phyloP scores from a whole-genome alignment of 2,329 filamentous ascomycete species.

The Pseudocercospora eumusae region DNA sequence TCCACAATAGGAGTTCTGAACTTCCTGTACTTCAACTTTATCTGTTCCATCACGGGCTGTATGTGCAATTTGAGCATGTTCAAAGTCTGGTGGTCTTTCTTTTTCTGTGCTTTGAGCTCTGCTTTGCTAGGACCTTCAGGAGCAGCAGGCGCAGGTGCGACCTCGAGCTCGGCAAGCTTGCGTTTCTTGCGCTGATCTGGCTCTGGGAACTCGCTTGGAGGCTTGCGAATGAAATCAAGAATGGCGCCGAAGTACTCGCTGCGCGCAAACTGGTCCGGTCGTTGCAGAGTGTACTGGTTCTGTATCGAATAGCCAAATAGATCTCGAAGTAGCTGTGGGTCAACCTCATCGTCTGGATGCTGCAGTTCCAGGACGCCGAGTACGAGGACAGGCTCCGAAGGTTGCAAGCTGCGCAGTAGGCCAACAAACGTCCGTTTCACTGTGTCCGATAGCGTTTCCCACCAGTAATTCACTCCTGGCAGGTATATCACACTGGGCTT shows the following conservation, averaged over 20 bases:
- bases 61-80: conserved; percentile 86
- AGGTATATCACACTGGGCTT: conserved; percentile 97
- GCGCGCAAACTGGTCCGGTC: conserved; percentile 65
- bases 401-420: conserved; percentile 77
- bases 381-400: conserved; percentile 85
- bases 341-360: conserved; percentile 52
- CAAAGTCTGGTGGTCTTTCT: conserved; percentile 77
- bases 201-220: conserved; percentile 83
- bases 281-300: conserved; percentile 70
- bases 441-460: conserved; percentile 63
- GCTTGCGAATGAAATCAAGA: conserved; percentile 73
- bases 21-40: conserved; percentile 84
- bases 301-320: conserved; percentile 83
- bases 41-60: conserved; percentile 95
- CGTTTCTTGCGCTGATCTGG: conserved; percentile 83
- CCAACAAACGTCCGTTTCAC: conserved; percentile 79
- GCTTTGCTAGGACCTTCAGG: conserved; percentile 66
- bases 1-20: conserved; percentile 81
- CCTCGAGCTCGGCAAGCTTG: conserved; percentile 71
- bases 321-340: conserved; percentile 66
- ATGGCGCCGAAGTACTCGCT: conserved; percentile 76
- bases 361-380: conserved; percentile 76
- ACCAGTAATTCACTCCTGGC: conserved; percentile 87
- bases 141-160: conserved; percentile 65
- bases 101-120: conserved; percentile 76